Evolutionary conservation across 345 rosid genomes (phyloP).

Genomic region (Ceriops tagal): DNA sequence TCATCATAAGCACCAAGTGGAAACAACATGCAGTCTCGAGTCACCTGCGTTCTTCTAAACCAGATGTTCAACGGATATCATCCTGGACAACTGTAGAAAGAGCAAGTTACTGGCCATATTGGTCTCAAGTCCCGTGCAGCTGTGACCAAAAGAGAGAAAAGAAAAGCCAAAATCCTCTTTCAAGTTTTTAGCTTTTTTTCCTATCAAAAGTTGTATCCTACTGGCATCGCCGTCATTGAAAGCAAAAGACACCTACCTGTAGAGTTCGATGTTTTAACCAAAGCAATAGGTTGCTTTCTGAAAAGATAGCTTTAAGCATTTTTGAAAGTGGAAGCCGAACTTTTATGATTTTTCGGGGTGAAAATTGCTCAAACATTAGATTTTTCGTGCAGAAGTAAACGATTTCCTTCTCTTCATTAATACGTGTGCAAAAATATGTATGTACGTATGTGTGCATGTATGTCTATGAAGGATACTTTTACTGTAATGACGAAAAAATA

Average conservation of each 20-base stretch:
- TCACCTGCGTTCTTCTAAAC: no score
- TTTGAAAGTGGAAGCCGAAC: constrained; percentile 1
- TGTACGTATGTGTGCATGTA: background rate
- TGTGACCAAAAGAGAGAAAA: background rate
- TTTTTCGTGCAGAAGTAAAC: background rate
- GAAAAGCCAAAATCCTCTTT: constrained; percentile 11
- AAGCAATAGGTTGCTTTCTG: constrained; percentile 18
- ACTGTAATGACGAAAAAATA: no score
- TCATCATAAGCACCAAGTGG: no score
- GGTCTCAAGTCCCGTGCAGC: background rate
- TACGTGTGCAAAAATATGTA: background rate
- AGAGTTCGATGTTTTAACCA: constrained; percentile 12
- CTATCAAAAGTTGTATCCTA: constrained; percentile 16
- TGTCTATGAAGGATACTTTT: background rate
- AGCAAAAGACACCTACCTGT: constrained; percentile 15
- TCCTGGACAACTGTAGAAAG: background rate
- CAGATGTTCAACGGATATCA: no score
- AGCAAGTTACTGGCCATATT: background rate
- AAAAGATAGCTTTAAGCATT: constrained; percentile 22
- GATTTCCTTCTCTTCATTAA: background rate
- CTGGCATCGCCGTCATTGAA: constrained; percentile 13
- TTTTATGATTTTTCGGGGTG: background rate
- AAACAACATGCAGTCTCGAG: no score
- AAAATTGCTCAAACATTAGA: background rate
- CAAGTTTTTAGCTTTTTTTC: constrained; percentile 6